Evolutionary conservation across 1,284 basidiomycete species (phyloP), one percentile per base, ranked within the genome.

Genomic region (Gastroboletus turbinatus): DNA sequence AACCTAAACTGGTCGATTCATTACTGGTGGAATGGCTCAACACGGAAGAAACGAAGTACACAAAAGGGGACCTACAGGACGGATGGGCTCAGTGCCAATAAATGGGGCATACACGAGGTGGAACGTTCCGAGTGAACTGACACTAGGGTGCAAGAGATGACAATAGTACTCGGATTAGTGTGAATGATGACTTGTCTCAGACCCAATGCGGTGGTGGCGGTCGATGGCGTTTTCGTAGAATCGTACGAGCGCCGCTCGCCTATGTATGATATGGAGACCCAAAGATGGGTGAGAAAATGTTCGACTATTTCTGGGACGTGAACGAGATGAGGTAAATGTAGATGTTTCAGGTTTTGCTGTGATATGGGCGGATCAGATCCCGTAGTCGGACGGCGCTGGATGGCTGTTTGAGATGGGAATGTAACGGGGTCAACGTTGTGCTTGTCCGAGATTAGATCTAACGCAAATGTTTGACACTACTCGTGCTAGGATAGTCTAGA

Each of bases 341-440:
- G 11, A 14, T 21, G 33, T 52, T 52, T 53, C 19, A 27, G 50
- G 23, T 42, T 21, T 13, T 36, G 21, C 29, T 43, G 29, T 48
- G 32, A 5, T 30, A 29, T 54, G 53, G 39, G 38, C 30, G 32
- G 53, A 56, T 23, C 54, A 56, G 36, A 46, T 53, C 10, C 7
- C 27, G 35, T 6, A 14, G 17, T 13, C 7, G 0, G 11, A 9
- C 16, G 51, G 33, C 33, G 25, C 19, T 29, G 48, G n/a, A 16
- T n/a, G 35, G 47, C 36, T 19, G 19, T 16, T 45, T 46, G 30
- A 9, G 23, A 27, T 29, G 44, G 39, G 44, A 33, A 27, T 45
- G 29, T 27, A 44, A 50, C 48, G 48, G 17, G 27, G 14, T 45
- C 36, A 50, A 45, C 29, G 48, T 21, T 27, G 32, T 19, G n/a